Evolutionary conservation across 2,329 filamentous ascomycete genomes (phyloP).

Genomic region (Talaromyces islandicus): DNA sequence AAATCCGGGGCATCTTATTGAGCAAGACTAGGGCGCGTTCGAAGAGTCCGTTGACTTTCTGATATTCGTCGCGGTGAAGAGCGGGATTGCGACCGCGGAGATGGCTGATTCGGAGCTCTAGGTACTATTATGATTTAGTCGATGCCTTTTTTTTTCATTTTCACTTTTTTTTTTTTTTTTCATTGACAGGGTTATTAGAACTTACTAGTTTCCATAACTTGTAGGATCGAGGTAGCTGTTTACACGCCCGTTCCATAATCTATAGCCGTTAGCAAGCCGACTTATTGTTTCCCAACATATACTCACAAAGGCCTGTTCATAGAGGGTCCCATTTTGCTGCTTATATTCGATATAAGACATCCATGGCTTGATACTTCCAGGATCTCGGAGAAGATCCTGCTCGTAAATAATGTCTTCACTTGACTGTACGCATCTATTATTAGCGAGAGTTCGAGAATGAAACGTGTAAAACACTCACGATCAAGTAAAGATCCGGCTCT

Average conservation of each 20-base stretch:
- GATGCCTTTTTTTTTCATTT: conserved; percentile 7
- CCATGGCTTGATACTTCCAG: conserved; percentile 86
- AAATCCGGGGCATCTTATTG: conserved; percentile 98
- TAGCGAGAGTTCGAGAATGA: conserved; percentile 19
- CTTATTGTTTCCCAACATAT: background rate
- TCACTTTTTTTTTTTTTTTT: conserved; percentile 3
- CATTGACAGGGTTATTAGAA: background rate
- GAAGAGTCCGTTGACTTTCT: conserved; percentile 91
- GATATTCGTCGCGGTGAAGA: conserved; percentile 70
- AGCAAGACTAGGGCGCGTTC: conserved; percentile 86
- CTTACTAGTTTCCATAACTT: conserved; percentile 93
- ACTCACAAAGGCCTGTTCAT: conserved; percentile 73
- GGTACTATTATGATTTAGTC: conserved; percentile 54
- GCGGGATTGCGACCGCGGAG: conserved; percentile 77
- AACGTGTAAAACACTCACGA: conserved; percentile 28
- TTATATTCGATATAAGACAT: conserved; percentile 91
- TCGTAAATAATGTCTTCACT: conserved; percentile 94
- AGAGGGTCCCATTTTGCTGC: conserved; percentile 71
- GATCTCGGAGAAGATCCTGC: conserved; percentile 84
- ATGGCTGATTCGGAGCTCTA: conserved; percentile 76
- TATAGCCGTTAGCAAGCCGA: conserved; percentile 14
- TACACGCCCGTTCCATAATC: conserved; percentile 85
- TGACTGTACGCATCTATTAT: conserved; percentile 48
- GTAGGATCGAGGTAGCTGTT: conserved; percentile 86
- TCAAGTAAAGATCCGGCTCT: conserved; percentile 40